A percentile compares a stretch with the other conserved stretches of the same genome.
phyloP scores from a whole-genome alignment of 176 grass and related monocot genomes.

The Oryza meyeriana region DNA sequence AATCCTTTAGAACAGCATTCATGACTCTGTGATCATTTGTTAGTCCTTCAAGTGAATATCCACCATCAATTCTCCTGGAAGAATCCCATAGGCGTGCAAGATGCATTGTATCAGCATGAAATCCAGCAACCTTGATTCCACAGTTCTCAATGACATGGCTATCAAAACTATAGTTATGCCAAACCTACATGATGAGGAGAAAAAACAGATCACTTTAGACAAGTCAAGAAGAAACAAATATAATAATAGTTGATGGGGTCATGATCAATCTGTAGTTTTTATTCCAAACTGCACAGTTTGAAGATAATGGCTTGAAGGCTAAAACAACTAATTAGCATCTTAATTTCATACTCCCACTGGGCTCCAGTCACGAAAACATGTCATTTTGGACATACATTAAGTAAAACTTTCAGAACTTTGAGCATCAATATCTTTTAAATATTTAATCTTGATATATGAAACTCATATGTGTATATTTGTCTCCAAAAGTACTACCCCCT shows the following conservation, averaged over 20 bases:
- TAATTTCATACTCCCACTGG: not conserved
- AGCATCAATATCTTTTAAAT: too few relatives aligned
- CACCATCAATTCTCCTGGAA: slow-evolving; percentile 72
- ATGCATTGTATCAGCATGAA: slow-evolving; percentile 98
- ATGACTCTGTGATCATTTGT: slow-evolving; percentile 73
- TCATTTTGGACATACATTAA: too few relatives aligned
- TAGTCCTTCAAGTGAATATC: slow-evolving; percentile 95
- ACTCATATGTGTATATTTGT: too few relatives aligned
- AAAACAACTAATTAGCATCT: not conserved
- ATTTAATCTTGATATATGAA: too few relatives aligned
- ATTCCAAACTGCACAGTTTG: not conserved
- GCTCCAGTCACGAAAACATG: too few relatives aligned
- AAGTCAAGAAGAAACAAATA: slow-evolving; percentile 25
- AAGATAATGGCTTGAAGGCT: slow-evolving; percentile 5
- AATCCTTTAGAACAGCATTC: slow-evolving; percentile 33
- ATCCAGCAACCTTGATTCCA: slow-evolving; percentile 74
- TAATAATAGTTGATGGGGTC: slow-evolving; percentile 3
- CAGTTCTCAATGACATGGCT: slow-evolving; percentile 82
- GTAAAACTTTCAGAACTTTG: too few relatives aligned
- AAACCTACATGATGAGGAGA: slow-evolving; percentile 66
- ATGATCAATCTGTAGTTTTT: slow-evolving; percentile 9
- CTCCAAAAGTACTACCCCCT: too few relatives aligned
- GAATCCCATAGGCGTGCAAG: slow-evolving; percentile 91
- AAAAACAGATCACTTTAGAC: slow-evolving; percentile 15
- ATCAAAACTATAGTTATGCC: slow-evolving; percentile 99